Percentiles rank a stretch among this genome's conserved stretches.
These are phyloP conservation scores for Solidago caesia DNA, from an alignment of 129 eudicot genomes.

Conservation along the genomic window DNA sequence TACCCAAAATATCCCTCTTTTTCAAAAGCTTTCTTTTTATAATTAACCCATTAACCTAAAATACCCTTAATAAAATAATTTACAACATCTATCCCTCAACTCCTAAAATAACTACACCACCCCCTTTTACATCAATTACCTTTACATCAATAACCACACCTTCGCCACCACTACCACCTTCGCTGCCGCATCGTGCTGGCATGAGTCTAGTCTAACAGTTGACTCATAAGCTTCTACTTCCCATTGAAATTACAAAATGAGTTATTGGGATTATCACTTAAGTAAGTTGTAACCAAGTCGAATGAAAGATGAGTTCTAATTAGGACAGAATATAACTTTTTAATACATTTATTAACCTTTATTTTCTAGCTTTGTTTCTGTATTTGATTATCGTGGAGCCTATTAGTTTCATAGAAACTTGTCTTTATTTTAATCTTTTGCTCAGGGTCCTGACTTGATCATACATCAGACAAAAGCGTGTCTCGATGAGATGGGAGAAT, in stretches of 20 bases:
- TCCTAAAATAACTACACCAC: too few species aligned
- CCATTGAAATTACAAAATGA: not conserved
- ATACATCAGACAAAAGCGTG: constrained; percentile 87
- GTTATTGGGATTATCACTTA: not conserved
- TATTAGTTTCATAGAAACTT: not conserved
- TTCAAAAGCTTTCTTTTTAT: too few species aligned
- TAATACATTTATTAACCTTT: not conserved
- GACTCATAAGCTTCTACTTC: not conserved
- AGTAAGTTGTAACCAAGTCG: not conserved
- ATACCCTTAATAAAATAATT: too few species aligned
- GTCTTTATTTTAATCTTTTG: not conserved
- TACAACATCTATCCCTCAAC: too few species aligned
- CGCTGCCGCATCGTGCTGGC: too few species aligned
- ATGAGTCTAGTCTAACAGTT: not conserved
- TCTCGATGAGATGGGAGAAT: constrained; percentile 84
- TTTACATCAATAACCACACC: too few species aligned
- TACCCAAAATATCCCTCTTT: too few species aligned
- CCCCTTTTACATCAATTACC: too few species aligned
- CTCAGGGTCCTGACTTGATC: constrained; percentile 90
- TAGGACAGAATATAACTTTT: not conserved
- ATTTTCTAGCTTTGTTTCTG: constrained; percentile 4
- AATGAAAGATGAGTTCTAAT: not conserved
- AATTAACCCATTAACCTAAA: too few species aligned
- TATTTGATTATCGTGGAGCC: not conserved
- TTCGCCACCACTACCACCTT: too few species aligned